These are phyloP conservation scores for Boletellus deceptivus DNA, from an alignment of 1,284 basidiomycete species.

Conservation along the genomic window DNA sequence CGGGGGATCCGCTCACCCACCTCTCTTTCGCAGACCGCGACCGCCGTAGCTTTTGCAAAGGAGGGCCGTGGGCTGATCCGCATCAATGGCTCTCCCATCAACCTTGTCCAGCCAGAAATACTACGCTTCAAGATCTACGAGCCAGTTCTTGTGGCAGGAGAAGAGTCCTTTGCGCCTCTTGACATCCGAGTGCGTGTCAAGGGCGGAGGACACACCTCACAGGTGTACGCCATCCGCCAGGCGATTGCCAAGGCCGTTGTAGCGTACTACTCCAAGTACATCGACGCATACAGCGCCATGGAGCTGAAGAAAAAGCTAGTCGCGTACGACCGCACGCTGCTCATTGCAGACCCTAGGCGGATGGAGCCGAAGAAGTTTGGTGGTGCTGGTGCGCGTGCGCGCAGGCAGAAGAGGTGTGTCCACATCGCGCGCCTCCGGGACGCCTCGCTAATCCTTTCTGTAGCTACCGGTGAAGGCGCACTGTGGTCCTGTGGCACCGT, in stretches of 20 bases:
- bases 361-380: conserved; percentile 99
- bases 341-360: conserved; percentile 98
- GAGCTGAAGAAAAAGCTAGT: conserved; percentile 97
- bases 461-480: conserved; percentile 81
- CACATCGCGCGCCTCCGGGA: background rate
- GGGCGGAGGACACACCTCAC: conserved; percentile 99
- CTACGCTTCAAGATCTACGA: conserved; percentile 99
- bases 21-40: conserved; percentile 71
- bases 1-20: conserved; percentile 8
- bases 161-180: conserved; percentile 80
- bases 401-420: conserved; percentile 88
- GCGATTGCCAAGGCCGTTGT: conserved; percentile 98
- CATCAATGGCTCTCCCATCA: conserved; percentile 96
- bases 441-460: conserved; percentile 19
- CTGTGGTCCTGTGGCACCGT: conserved; percentile 33
- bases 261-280: conserved; percentile 98
- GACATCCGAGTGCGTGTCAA: conserved; percentile 99
- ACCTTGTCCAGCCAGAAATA: conserved; percentile 91
- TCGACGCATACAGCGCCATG: conserved; percentile 96
- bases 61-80: conserved; percentile 98
- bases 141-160: conserved; percentile 85
- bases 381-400: conserved; percentile 93
- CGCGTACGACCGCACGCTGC: conserved; percentile 89
- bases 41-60: conserved; percentile 93
- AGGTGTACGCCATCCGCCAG: conserved; percentile 99